These are phyloP conservation scores for Alternaria sp. DNA, from an alignment of 2,329 filamentous ascomycete species.

Conservation along the genomic window DNA sequence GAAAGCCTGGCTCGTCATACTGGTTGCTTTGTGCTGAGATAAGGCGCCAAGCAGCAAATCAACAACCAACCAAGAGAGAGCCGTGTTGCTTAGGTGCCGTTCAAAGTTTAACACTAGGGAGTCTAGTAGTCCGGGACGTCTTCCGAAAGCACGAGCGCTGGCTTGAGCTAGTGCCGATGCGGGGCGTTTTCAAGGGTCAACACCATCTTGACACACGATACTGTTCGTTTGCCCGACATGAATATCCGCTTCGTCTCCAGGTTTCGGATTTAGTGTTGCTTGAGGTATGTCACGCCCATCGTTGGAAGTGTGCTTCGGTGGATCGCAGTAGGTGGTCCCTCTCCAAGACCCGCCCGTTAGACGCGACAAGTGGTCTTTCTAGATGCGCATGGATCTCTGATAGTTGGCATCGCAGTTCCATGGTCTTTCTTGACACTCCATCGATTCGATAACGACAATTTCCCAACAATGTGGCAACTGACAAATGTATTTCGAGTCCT, in stretches of 20 bases:
- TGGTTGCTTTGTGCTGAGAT: background rate
- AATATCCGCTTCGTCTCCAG: background rate
- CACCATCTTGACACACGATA: background rate
- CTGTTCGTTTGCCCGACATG: background rate
- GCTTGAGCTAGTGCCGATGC: background rate
- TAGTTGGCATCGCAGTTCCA: accelerated
- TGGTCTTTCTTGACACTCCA: background rate
- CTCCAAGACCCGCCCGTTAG: background rate
- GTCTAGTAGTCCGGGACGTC: background rate
- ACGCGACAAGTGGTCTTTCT: background rate
- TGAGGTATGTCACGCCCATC: background rate
- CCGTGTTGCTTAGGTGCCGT: background rate
- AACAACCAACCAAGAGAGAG: background rate
- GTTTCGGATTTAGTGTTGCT: background rate
- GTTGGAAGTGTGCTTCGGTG: background rate
- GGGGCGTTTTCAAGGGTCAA: background rate
- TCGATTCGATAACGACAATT: background rate
- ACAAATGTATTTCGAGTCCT: background rate
- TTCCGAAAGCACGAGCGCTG: background rate
- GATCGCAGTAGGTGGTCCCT: background rate
- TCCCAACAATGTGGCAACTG: too few species aligned
- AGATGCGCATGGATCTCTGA: background rate
- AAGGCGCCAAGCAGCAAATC: background rate
- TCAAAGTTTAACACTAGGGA: background rate
- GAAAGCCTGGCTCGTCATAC: background rate